Conservation (phyloP, 805 yeast species). For the Jamesozyma jinghongensis region DNA sequence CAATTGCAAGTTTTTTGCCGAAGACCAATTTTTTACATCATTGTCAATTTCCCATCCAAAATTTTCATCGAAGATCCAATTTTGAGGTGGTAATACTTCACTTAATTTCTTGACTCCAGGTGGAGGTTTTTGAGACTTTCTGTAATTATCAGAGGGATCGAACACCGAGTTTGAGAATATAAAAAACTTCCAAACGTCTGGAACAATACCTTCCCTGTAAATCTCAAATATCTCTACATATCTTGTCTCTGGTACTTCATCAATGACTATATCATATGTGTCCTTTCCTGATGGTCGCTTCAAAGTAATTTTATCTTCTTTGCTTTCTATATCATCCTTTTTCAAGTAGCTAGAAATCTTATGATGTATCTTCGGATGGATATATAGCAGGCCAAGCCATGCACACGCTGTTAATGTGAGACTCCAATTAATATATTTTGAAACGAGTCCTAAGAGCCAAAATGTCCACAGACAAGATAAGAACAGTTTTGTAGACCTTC, state of each 20-base stretch:
- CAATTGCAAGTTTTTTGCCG: slow-evolving; percentile 35
- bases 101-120: slow-evolving; percentile 48
- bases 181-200: slow-evolving; percentile 53
- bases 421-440: slow-evolving; percentile 57
- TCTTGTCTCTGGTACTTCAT: slow-evolving; percentile 52
- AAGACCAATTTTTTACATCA: slow-evolving; percentile 44
- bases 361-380: slow-evolving; percentile 49
- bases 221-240: slow-evolving; percentile 74
- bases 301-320: slow-evolving; percentile 27
- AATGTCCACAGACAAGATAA: slow-evolving; percentile 35
- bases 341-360: neutral
- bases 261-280: slow-evolving; percentile 42
- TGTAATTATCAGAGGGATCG: slow-evolving; percentile 37
- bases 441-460: slow-evolving; percentile 35
- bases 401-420: slow-evolving; percentile 44
- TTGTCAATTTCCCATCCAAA: slow-evolving; percentile 59
- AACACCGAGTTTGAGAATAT: slow-evolving; percentile 49
- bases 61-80: slow-evolving; percentile 61
- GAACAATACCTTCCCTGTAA: slow-evolving; percentile 53
- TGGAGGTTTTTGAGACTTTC: slow-evolving; percentile 49
- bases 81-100: slow-evolving; percentile 55
- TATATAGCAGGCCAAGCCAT: slow-evolving; percentile 44
- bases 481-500: slow-evolving; percentile 52
- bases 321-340: slow-evolving; percentile 8
- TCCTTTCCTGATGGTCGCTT: slow-evolving; percentile 27